Evolutionary conservation across 2,329 filamentous ascomycete genomes (phyloP).

Genomic region (Aureobasidium sp.): DNA sequence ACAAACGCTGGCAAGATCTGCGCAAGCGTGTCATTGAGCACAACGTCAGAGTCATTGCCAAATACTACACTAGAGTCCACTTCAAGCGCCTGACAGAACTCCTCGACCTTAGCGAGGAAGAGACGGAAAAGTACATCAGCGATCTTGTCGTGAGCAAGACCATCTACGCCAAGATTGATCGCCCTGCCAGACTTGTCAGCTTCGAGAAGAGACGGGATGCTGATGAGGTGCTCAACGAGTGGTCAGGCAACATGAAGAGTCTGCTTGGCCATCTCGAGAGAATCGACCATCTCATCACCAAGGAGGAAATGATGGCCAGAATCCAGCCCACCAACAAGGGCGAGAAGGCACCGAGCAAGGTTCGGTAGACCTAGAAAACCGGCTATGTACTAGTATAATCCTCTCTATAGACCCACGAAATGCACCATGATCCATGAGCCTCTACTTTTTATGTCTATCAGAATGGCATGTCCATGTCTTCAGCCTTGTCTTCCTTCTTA

Average conservation of each 20-base stretch:
- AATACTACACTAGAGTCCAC: slow-evolving; percentile 97
- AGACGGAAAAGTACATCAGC: slow-evolving; percentile 98
- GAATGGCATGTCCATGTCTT: slow-evolving; percentile 65
- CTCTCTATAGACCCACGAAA: slow-evolving; percentile 10
- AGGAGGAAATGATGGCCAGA: slow-evolving; percentile 99
- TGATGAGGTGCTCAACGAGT: slow-evolving; percentile 95
- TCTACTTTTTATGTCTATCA: slow-evolving; percentile 24
- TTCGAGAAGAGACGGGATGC: slow-evolving; percentile 93
- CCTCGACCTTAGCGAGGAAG: slow-evolving; percentile 84
- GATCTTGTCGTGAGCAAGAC: slow-evolving; percentile 96
- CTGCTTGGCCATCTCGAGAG: slow-evolving; percentile 76
- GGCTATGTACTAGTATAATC: slow-evolving; percentile 13
- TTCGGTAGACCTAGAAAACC: slow-evolving; percentile 21
- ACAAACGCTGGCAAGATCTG: slow-evolving; percentile 85
- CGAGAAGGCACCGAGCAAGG: slow-evolving; percentile 37
- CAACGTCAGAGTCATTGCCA: slow-evolving; percentile 93
- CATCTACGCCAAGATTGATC: slow-evolving; percentile 94
- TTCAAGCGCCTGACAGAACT: slow-evolving; percentile 86
- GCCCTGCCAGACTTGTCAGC: slow-evolving; percentile 82
- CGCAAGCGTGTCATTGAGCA: slow-evolving; percentile 99
- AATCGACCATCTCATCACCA: slow-evolving; percentile 96
- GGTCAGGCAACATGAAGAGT: slow-evolving; percentile 97
- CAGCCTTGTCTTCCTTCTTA: slow-evolving; percentile 49
- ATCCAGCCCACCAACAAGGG: slow-evolving; percentile 62
- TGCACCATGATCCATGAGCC: slow-evolving; percentile 12